Percentiles rank a stretch among this genome's conserved stretches.
These are phyloP conservation scores for Aspergillus ustus DNA, from an alignment of 2,329 filamentous ascomycete species.

Conservation along the genomic window DNA sequence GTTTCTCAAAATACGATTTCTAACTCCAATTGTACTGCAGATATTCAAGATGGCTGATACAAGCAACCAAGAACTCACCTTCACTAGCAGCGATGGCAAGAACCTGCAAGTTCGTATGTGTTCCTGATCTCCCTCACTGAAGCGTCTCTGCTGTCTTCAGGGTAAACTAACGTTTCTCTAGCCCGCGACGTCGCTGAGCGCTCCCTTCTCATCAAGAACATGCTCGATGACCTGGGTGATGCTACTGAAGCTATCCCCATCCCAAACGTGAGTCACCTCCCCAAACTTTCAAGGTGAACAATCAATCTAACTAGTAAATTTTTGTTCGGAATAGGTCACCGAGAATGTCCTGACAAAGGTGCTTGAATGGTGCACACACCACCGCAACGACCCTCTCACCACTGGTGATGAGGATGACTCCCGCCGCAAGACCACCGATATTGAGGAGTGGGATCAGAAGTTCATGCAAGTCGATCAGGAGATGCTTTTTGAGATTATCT, in stretches of 20 bases:
- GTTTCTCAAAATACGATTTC: not conserved
- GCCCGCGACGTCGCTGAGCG: constrained; percentile 87
- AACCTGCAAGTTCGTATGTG: constrained; percentile 57
- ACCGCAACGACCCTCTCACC: constrained; percentile 84
- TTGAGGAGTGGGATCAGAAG: constrained; percentile 99
- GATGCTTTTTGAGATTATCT: constrained; percentile 99
- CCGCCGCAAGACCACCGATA: constrained; percentile 98
- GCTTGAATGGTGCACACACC: constrained; percentile 96
- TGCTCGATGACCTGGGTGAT: constrained; percentile 90
- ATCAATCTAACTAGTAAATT: constrained; percentile 3
- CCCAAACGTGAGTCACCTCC: constrained; percentile 55
- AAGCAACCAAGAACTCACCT: constrained; percentile 12
- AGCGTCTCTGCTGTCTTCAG: not conserved
- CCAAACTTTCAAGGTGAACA: not conserved
- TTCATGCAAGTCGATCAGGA: constrained; percentile 99
- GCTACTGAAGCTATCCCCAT: constrained; percentile 68
- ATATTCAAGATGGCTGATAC: constrained; percentile 14
- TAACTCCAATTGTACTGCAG: not conserved
- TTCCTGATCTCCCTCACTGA: not conserved
- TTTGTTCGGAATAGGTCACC: constrained; percentile 66
- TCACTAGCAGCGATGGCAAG: constrained; percentile 32
- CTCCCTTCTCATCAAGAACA: constrained; percentile 95
- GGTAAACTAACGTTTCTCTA: constrained; percentile 36
- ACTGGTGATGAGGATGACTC: constrained; percentile 86
- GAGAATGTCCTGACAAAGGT: constrained; percentile 94